Evolutionary conservation across 2,329 filamentous ascomycete species (phyloP), one percentile per base, ranked within the genome.

Genomic region (Fusarium algeriense): DNA sequence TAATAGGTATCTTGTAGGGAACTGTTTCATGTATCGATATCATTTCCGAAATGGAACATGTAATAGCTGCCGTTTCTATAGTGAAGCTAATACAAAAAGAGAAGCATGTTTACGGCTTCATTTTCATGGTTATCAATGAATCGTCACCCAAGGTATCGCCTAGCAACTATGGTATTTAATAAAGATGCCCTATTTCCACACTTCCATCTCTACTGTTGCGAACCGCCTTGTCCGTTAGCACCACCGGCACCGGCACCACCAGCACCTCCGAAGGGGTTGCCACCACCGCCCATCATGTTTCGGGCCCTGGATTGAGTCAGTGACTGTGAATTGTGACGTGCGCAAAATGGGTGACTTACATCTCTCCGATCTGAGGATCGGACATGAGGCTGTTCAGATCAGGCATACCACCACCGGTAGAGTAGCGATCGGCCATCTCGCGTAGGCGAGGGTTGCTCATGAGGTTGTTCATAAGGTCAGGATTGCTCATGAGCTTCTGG

Each of bases 401-500:
- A 11, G 96, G 96, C 92, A 97, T 94, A 54, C 95, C 95, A 56
- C 92, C 93, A 45, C 92, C 92, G 58, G 86, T 85, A 67, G 88
- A 89, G 79, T 97, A 94, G 75, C 88, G 89, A 78, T 92, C 90
- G 48, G 94, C 94, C 94, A 98, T 95, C 79, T 97, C 90, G 61
- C 93, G 88, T 69, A 98, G 84, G 68, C 91, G 89, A 6, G 96
- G 96, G 85, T 99, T 98, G 86, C 86, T 94, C 95, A 99, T 97
- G 64, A 99, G 83, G 81, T 94, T 96, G 80, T 86, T 88, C 90
- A 98, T 92, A 85, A 95, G 90, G 13, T 97, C 93, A 0, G 96
- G 96, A 84, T 99, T 98, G 83, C 90, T 93, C 96, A 98, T 98
- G 60, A 99, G 83, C 82, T 93, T 97, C 85, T 98, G 94, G 7